A percentile compares a stretch with the other conserved stretches of the same genome.
Conservation (phyloP, 1,284 basidiomycete genomes). For the Microbotryum saponariae region DNA sequence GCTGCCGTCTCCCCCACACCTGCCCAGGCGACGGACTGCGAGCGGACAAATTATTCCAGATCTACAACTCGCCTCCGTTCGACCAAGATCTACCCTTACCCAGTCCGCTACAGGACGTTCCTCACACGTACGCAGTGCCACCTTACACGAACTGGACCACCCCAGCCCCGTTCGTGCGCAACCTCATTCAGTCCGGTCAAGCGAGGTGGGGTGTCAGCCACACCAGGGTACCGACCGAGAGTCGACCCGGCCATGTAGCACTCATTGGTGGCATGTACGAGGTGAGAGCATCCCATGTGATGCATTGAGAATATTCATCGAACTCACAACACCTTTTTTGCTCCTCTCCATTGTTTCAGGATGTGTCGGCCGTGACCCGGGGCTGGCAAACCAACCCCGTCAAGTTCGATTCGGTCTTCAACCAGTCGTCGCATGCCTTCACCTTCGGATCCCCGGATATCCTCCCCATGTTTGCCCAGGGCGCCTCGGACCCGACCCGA, state of each 20-base stretch:
- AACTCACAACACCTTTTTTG: background rate
- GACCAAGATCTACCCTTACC: slow-evolving; percentile 42
- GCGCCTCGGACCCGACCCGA: slow-evolving; percentile 46
- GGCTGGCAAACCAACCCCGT: slow-evolving; percentile 88
- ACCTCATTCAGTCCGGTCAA: slow-evolving; percentile 52
- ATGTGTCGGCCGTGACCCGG: slow-evolving; percentile 3
- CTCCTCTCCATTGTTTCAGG: slow-evolving; percentile 33
- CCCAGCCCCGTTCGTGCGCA: slow-evolving; percentile 69
- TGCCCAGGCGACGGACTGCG: slow-evolving; percentile 66
- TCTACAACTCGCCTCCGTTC: slow-evolving; percentile 54
- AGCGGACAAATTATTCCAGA: slow-evolving; percentile 68
- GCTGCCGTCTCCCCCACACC: background rate
- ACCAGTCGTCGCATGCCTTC: slow-evolving; percentile 68
- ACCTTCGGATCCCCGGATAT: slow-evolving; percentile 86
- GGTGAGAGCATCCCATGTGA: slow-evolving; percentile 44
- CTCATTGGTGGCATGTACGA: slow-evolving; percentile 91
- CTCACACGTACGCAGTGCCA: background rate
- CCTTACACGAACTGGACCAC: slow-evolving; percentile 38
- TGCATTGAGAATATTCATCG: slow-evolving; percentile 4
- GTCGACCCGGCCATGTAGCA: slow-evolving; percentile 76
- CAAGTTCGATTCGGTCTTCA: slow-evolving; percentile 82
- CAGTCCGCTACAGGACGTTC: background rate
- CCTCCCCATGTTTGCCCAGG: slow-evolving; percentile 74
- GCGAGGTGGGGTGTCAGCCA: slow-evolving; percentile 79
- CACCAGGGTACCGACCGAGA: slow-evolving; percentile 81